phyloP scores from a whole-genome alignment of 306 rosid genomes.

The Inga oerstediana region DNA sequence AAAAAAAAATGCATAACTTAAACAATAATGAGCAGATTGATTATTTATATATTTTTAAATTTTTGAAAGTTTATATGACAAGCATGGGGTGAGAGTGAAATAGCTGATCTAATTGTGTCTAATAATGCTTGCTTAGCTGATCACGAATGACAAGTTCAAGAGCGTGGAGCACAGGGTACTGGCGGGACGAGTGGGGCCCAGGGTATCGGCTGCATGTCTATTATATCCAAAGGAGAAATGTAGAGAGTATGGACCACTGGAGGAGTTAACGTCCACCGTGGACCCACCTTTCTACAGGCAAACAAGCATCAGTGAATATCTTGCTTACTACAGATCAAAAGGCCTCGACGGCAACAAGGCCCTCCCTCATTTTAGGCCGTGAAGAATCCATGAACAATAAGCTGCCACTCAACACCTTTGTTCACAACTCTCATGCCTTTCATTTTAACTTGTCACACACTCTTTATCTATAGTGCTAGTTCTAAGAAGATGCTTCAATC shows the following conservation, averaged over 20 bases:
- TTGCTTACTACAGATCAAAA: slow-evolving; percentile 57
- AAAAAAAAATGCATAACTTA: too few relatives aligned
- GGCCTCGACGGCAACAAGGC: slow-evolving; percentile 71
- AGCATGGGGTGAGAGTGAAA: not conserved
- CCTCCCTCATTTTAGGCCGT: slow-evolving; percentile 51
- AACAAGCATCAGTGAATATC: slow-evolving; percentile 58
- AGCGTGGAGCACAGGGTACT: slow-evolving; percentile 79
- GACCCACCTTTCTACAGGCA: slow-evolving; percentile 65
- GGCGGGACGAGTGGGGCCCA: slow-evolving; percentile 56
- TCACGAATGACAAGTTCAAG: slow-evolving; percentile 74
- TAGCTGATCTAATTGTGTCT: not conserved
- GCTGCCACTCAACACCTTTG: not conserved
- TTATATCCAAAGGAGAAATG: slow-evolving; percentile 59
- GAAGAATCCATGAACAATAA: not conserved
- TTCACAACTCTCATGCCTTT: not conserved
- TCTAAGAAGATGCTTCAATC: not conserved
- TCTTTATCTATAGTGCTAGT: not conserved
- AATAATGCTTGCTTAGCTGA: slow-evolving; percentile 52
- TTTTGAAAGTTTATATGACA: not conserved
- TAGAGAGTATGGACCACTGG: slow-evolving; percentile 58
- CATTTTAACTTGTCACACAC: not conserved
- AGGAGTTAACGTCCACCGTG: slow-evolving; percentile 48
- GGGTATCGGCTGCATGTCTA: slow-evolving; percentile 74
- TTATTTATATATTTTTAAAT: not conserved
- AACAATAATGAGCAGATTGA: not conserved